Conservation (phyloP, 768 basidiomycete species). For the Mycena filopes region DNA sequence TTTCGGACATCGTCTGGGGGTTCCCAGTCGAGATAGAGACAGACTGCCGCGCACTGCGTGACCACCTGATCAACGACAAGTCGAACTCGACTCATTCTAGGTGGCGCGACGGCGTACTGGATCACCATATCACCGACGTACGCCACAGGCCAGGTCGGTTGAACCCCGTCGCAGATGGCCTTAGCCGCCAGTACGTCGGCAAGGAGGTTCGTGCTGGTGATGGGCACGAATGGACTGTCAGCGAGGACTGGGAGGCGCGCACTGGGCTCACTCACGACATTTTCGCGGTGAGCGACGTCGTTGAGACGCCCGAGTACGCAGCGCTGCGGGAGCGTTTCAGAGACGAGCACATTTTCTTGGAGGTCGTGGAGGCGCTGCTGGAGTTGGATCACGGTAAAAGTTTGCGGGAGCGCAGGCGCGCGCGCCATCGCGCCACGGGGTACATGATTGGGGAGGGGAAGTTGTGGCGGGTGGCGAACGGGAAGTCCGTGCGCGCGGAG, state of each 20-base stretch:
- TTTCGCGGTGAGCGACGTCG: slow-evolving; percentile 3
- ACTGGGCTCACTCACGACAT: slow-evolving; percentile 9
- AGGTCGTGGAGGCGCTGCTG: slow-evolving; percentile 37
- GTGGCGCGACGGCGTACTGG: slow-evolving; percentile 33
- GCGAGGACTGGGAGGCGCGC: slow-evolving; percentile 28
- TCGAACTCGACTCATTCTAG: slow-evolving; percentile 38
- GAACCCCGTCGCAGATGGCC: slow-evolving; percentile 35
- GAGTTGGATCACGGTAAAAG: slow-evolving; percentile 33
- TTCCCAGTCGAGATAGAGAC: slow-evolving; percentile 35
- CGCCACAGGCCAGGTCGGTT: slow-evolving; percentile 33
- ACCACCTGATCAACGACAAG: slow-evolving; percentile 37
- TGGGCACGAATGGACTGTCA: slow-evolving; percentile 31
- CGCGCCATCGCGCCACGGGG: slow-evolving; percentile 36
- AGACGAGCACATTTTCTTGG: slow-evolving; percentile 32
- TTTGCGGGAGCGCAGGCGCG: slow-evolving; percentile 29
- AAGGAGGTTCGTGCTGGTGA: neutral
- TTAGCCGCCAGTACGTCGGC: slow-evolving; percentile 35
- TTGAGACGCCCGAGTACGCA: neutral
- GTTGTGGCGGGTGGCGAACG: slow-evolving; percentile 41
- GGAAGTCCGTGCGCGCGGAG: slow-evolving; percentile 22
- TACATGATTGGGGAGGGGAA: slow-evolving; percentile 41
- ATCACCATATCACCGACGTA: slow-evolving; percentile 34
- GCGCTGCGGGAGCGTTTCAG: no score
- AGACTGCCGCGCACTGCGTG: slow-evolving; percentile 33
- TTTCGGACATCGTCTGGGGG: slow-evolving; percentile 36